A percentile compares a stretch with the other conserved stretches of the same genome.
Conservation (phyloP, 371 early-diverging fungal genomes). For the Furculomyces boomerangus region DNA sequence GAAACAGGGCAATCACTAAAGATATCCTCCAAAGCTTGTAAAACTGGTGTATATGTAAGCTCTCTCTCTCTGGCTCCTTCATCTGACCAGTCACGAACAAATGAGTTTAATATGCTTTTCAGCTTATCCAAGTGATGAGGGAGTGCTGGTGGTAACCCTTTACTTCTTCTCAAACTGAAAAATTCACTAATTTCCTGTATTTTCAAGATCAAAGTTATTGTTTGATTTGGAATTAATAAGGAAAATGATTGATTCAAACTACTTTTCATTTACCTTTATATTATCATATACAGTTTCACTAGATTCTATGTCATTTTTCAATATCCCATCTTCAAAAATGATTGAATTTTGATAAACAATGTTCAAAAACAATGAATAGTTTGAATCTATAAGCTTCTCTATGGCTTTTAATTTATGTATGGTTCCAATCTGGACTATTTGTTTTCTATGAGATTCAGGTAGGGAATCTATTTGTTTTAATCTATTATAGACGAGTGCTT, state of each 20-base stretch:
- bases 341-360: conserved; percentile 25
- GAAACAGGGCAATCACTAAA: conserved; percentile 3
- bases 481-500: conserved; percentile 41
- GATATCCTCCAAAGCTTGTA: conserved; percentile 39
- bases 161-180: conserved; percentile 6
- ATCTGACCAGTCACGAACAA: conserved; percentile 83
- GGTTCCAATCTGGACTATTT: conserved; percentile 26
- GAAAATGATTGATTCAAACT: not conserved
- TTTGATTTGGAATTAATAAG: not conserved
- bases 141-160: conserved; percentile 28
- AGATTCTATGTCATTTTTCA: not conserved
- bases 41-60: conserved; percentile 57
- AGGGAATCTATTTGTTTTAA: conserved; percentile 43
- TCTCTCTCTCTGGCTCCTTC: conserved; percentile 66
- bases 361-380: conserved; percentile 25
- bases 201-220: not conserved
- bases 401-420: conserved; percentile 30
- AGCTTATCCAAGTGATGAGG: conserved; percentile 75
- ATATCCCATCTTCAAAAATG: not conserved
- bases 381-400: conserved; percentile 29
- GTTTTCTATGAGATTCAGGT: conserved; percentile 40
- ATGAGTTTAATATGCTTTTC: conserved; percentile 67
- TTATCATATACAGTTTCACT: not conserved
- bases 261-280: not conserved
- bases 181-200: conserved; percentile 1